A percentile compares a stretch with the other conserved stretches of the same genome.
phyloP scores from a whole-genome alignment of 805 yeast genomes.

The Isabelozyma pseudorhagii region DNA sequence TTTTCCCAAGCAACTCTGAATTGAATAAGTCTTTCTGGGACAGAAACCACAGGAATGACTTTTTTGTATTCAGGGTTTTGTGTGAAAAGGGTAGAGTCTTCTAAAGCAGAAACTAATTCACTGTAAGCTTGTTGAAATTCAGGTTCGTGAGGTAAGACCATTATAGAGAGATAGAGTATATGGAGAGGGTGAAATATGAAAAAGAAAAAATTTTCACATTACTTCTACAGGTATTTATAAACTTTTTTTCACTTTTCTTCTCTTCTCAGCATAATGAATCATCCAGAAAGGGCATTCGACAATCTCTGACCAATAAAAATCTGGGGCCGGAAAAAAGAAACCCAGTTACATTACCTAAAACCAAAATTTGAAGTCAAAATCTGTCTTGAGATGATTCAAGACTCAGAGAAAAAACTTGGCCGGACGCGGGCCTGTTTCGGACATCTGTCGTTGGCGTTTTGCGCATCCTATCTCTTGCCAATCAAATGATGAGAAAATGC shows the following conservation, averaged over 20 bases:
- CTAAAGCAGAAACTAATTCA: conserved; percentile 84
- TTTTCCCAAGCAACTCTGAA: conserved; percentile 99
- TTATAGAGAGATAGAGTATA: conserved; percentile 19
- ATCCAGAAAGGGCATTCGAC: background rate
- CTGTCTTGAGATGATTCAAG: background rate
- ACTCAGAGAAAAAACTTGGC: background rate
- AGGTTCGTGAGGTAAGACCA: conserved; percentile 90
- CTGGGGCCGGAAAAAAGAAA: background rate
- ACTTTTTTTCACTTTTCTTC: background rate
- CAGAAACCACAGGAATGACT: conserved; percentile 84
- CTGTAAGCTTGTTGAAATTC: conserved; percentile 98
- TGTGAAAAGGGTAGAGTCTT: conserved; percentile 86
- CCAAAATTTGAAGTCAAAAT: background rate
- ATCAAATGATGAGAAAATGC: background rate
- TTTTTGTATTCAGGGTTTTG: conserved; percentile 87
- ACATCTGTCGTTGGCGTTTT: background rate
- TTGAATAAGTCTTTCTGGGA: conserved; percentile 94
- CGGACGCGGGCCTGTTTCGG: background rate
- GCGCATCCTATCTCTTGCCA: background rate
- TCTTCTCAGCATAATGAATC: background rate
- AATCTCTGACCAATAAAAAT: background rate
- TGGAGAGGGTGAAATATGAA: background rate
- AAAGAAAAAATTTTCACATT: too few relatives aligned
- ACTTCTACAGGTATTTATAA: background rate
- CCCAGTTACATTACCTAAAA: background rate